Evolutionary conservation across 2,329 filamentous ascomycete species (phyloP).

Genomic region (Fusarium camptoceras): DNA sequence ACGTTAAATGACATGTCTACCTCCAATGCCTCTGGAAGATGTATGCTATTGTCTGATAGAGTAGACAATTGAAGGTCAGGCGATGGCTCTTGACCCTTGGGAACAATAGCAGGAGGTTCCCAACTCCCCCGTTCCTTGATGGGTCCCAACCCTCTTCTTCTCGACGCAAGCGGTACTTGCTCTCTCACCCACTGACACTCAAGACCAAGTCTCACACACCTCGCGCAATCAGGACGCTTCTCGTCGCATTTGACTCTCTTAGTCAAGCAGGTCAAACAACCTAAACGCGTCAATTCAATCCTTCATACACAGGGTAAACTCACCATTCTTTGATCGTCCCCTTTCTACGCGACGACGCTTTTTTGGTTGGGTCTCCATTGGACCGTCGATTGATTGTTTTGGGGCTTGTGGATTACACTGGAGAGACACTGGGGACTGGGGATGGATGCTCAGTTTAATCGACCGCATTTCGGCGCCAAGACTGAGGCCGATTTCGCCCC

Average conservation of each 20-base stretch:
- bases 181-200: background rate
- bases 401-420: background rate
- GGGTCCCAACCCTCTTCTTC: slow-evolving; percentile 3
- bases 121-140: slow-evolving; percentile 8
- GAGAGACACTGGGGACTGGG: background rate
- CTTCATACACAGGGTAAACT: background rate
- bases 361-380: background rate
- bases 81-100: background rate
- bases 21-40: accelerated
- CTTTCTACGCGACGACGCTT: slow-evolving; percentile 23
- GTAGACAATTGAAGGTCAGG: background rate
- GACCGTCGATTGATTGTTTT: background rate
- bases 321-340: slow-evolving; percentile 23
- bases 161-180: slow-evolving; percentile 1
- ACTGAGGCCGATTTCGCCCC: slow-evolving; percentile 1
- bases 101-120: background rate
- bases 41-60: background rate
- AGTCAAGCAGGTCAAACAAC: slow-evolving; percentile 7
- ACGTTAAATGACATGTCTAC: background rate
- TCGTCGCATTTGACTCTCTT: slow-evolving; percentile 26
- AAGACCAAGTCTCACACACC: background rate
- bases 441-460: background rate
- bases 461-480: background rate
- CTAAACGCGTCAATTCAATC: background rate
- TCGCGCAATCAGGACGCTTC: background rate